phyloP scores from a whole-genome alignment of 1,284 basidiomycete species.

The Puccinia polysora region DNA sequence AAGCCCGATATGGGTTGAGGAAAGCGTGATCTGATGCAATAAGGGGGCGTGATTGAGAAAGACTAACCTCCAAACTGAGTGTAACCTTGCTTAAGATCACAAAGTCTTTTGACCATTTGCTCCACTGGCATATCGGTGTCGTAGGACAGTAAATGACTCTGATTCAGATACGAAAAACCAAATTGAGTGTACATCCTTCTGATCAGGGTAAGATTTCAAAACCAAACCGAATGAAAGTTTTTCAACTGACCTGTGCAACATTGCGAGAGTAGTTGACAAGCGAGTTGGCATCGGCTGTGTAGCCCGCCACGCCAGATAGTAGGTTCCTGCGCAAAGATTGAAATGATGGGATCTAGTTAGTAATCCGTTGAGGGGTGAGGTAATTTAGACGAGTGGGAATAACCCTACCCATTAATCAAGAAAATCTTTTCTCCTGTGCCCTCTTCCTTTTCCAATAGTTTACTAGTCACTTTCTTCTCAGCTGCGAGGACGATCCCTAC shows the following conservation, averaged over 20 bases:
- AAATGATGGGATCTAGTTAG: background rate
- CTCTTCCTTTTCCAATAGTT: conserved; percentile 89
- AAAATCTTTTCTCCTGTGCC: conserved; percentile 98
- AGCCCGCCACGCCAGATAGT: conserved; percentile 87
- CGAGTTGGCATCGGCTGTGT: conserved; percentile 96
- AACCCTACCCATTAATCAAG: conserved; percentile 68
- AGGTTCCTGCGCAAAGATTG: conserved; percentile 66
- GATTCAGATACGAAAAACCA: background rate
- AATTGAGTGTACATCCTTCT: background rate
- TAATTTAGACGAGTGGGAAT: background rate
- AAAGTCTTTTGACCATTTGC: conserved; percentile 83
- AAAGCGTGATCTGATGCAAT: background rate
- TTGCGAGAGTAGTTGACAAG: conserved; percentile 90
- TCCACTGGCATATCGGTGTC: conserved; percentile 98
- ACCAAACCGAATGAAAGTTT: background rate
- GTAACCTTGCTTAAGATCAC: conserved; percentile 97
- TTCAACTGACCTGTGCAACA: conserved; percentile 64
- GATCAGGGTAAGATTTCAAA: background rate
- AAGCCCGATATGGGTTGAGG: background rate
- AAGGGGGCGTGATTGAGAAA: background rate
- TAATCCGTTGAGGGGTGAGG: background rate
- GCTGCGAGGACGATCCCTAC: conserved; percentile 89
- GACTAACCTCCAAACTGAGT: conserved; percentile 86
- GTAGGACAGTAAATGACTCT: conserved; percentile 74
- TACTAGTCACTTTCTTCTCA: conserved; percentile 98